Conservation (phyloP, 257 asterid species). For the Scutellaria galericulata region DNA sequence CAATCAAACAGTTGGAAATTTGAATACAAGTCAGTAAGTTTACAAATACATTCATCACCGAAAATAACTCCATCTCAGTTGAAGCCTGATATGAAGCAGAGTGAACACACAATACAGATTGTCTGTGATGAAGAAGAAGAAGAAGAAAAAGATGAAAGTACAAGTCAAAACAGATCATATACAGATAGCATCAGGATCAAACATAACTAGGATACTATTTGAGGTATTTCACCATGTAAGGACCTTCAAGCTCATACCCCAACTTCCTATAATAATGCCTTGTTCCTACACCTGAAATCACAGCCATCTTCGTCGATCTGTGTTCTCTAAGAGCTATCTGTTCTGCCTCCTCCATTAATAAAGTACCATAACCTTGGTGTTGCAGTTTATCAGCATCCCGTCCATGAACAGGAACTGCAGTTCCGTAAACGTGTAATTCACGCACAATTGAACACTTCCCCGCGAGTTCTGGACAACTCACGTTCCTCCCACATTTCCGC, state of each 20-base stretch:
- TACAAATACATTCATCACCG: too few relatives aligned
- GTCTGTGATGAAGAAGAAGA: too few relatives aligned
- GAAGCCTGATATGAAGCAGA: too few relatives aligned
- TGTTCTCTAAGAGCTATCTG: slow-evolving; percentile 80
- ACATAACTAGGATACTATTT: slow-evolving; percentile 11
- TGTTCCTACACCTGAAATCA: slow-evolving; percentile 97
- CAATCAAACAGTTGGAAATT: too few relatives aligned
- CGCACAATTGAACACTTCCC: slow-evolving; percentile 96
- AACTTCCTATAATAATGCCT: slow-evolving; percentile 93
- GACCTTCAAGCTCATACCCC: slow-evolving; percentile 99
- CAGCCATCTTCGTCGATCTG: slow-evolving; percentile 86
- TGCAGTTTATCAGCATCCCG: slow-evolving; percentile 93
- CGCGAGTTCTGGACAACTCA: slow-evolving; percentile 80
- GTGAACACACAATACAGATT: too few relatives aligned
- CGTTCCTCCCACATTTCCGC: slow-evolving; percentile 82
- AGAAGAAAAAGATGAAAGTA: too few relatives aligned
- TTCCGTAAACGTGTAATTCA: slow-evolving; percentile 94
- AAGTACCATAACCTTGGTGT: slow-evolving; percentile 96
- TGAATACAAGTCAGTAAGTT: too few relatives aligned
- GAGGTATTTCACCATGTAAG: slow-evolving; percentile 92
- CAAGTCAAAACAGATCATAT: slow-evolving; percentile 3
- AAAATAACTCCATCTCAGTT: too few relatives aligned
- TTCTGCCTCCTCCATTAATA: slow-evolving; percentile 96
- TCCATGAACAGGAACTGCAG: slow-evolving; percentile 98
- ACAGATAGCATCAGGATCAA: background rate